phyloP scores from a whole-genome alignment of 768 basidiomycete species.

The Trametes cubensis region DNA sequence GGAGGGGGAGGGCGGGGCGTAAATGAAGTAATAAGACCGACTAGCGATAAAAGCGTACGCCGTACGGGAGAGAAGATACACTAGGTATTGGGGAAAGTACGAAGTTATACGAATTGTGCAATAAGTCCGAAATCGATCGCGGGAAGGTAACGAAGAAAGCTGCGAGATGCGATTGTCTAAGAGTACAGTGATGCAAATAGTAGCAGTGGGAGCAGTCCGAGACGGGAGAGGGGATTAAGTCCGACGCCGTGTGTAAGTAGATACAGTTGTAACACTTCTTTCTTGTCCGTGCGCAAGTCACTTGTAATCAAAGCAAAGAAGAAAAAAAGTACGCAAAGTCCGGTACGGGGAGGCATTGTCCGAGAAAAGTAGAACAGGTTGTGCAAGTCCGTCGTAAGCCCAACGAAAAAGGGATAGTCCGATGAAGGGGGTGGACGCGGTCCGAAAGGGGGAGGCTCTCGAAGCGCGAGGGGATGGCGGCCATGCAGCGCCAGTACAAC shows the following conservation, averaged over 20 bases:
- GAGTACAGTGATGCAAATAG: constrained; percentile 22
- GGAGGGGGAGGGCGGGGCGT: not conserved
- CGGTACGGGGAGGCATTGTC: constrained; percentile 8
- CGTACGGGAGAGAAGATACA: constrained; percentile 20
- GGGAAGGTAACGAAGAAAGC: constrained; percentile 12
- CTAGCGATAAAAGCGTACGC: constrained; percentile 22
- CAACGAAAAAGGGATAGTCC: constrained; percentile 14
- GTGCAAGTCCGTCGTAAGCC: constrained; percentile 20
- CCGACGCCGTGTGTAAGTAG: constrained; percentile 17
- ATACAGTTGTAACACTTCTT: constrained; percentile 10
- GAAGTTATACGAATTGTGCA: constrained; percentile 22
- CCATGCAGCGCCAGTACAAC: constrained; percentile 22
- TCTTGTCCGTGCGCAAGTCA: constrained; percentile 11
- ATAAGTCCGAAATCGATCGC: constrained; percentile 23
- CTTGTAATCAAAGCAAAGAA: constrained; percentile 3
- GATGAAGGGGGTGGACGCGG: constrained; percentile 17
- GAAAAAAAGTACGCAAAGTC: constrained; percentile 10
- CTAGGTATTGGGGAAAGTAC: constrained; percentile 15
- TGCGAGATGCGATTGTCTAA: constrained; percentile 24
- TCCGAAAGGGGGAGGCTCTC: constrained; percentile 22
- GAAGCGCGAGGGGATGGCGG: constrained; percentile 20
- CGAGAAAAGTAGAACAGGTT: constrained; percentile 6
- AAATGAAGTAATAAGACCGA: constrained; percentile 8
- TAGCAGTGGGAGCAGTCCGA: constrained; percentile 10
- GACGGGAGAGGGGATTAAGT: constrained; percentile 2